Evolutionary conservation across 768 basidiomycete species (phyloP), one percentile per base, ranked within the genome.

Genomic region (Serendipita sp.): DNA sequence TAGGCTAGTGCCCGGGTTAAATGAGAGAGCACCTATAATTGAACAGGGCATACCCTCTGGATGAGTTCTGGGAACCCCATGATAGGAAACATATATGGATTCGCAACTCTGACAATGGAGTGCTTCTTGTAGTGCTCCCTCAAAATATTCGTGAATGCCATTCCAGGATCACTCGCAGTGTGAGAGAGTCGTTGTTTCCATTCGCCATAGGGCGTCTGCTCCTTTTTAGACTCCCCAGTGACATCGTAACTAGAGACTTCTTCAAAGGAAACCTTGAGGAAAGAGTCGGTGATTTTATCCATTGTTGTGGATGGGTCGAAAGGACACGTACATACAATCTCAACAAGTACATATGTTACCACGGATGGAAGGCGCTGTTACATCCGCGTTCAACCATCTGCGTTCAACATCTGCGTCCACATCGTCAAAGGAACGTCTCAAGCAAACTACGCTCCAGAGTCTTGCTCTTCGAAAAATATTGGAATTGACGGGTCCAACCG

Each of bases 111-210:
- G 5, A 86, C 78, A 32, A 88, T 68, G 32, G 84, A 82, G 69
- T 85, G 77, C 8, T 80, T 78, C 3, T 86, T 85, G 70, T 88
- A 83, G 15, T 85, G 65, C 68, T 76, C 79, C 44, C 78, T 80
- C 44, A 89, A 75, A 44, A 77, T 73, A 66, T 83, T 76, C 70
- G 69, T 79, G 73, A 60, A 36, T 74, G 73, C 67, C 15, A 60
- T 51, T 3, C 35, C 15, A 36, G 38, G 23, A 44, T 66, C 32
- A 56, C 63, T 30, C n/a, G 45, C 28, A 44, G n/a, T 52, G 47
- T 65, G 51, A 65, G 52, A 66, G 69, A 54, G 64, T 58, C 10
- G 38, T 46, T 44, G 36, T 28, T 63, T 51, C 32, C 54, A 45
- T 10, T 23, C 46, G n/a, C 36, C 63, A 60, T 65, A 66, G n/a